Base-by-base conservation (phyloP, 805 yeast genomes). In the Starmerella potacharoeniae region DNA sequence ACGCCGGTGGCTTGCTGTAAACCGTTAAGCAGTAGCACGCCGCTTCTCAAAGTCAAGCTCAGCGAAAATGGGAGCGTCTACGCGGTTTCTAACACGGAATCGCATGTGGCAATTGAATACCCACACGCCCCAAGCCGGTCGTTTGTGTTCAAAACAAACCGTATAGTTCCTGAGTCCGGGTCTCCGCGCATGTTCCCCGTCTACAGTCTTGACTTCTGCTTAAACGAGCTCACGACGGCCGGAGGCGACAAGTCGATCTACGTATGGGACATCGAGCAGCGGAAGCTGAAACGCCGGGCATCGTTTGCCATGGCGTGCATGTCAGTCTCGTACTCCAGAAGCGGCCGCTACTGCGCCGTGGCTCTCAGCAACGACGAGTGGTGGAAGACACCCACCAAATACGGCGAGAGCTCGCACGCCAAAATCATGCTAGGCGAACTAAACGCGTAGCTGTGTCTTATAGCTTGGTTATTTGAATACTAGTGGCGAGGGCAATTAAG, bases 301-400 rank as follows among this genome's bases (percentile, higher is more conserved):
- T 33, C 10, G 17, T 54, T 58, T 30, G 54, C 61, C 2, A 30
- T 51, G 47, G 35, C 61, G 5, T 58, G 59, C 37, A 47, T 42
- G 29, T 57, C 61, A 4, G 6, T 58, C 17, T 46, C 54, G 42
- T 58, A 41, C 41, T 47, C 55, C 4, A 10, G 40, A 7, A 40
- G 29, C 29, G 59, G 54, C 42, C 41, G 34, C 13, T n/a, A 36
- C 10, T 34, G 54, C 36, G 57, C 54, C 4, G 57, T 42, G 4
- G 61, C 51, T 1, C 40, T 56, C n/a, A 54, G 57, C 42, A 52
- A 28, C 35, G 61, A 58, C 31, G 54, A 48, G 22, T 58, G 61
- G 61, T 17, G 51, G 28, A 5, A n/a, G 6, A 48, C 56, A 17
- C 43, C 49, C 9, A 39, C 35, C 10, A 46, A 55, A 35, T 55